phyloP scores from a whole-genome alignment of 2,329 filamentous ascomycete species.

The Monilinia laxa region DNA sequence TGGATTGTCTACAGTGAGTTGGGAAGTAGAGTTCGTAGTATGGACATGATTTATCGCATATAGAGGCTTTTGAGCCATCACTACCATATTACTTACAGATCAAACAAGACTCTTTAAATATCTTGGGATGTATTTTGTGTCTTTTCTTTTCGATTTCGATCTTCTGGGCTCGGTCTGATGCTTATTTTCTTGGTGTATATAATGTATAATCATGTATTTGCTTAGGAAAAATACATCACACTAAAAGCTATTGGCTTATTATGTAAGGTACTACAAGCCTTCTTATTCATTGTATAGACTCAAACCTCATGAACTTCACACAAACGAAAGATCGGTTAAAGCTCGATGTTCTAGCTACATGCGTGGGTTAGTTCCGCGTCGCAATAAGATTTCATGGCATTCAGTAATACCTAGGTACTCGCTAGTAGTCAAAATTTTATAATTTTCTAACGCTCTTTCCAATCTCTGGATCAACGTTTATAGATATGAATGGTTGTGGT shows the following conservation, averaged over 20 bases:
- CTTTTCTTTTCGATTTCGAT: background rate
- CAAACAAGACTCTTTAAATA: slow-evolving; percentile 1
- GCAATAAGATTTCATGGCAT: background rate
- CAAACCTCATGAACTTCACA: too few relatives aligned
- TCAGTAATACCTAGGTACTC: background rate
- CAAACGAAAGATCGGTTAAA: background rate
- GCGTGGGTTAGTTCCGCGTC: background rate
- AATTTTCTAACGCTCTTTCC: background rate
- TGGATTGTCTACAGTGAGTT: background rate
- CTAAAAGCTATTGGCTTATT: background rate
- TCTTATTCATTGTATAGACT: too few relatives aligned
- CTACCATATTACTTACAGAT: background rate
- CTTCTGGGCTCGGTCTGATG: background rate
- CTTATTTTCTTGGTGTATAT: background rate
- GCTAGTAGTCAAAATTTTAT: background rate
- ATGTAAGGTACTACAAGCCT: background rate
- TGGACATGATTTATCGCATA: slow-evolving; percentile 9
- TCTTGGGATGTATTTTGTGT: background rate
- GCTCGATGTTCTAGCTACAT: too few relatives aligned
- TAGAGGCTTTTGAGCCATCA: background rate
- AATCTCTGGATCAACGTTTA: too few relatives aligned
- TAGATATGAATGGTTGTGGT: too few relatives aligned
- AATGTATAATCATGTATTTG: background rate
- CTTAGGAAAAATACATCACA: background rate
- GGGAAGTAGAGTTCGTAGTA: slow-evolving; percentile 5